phyloP scores from a whole-genome alignment of 2,329 filamentous ascomycete species.

The Purpureocillium takamizusanense region DNA sequence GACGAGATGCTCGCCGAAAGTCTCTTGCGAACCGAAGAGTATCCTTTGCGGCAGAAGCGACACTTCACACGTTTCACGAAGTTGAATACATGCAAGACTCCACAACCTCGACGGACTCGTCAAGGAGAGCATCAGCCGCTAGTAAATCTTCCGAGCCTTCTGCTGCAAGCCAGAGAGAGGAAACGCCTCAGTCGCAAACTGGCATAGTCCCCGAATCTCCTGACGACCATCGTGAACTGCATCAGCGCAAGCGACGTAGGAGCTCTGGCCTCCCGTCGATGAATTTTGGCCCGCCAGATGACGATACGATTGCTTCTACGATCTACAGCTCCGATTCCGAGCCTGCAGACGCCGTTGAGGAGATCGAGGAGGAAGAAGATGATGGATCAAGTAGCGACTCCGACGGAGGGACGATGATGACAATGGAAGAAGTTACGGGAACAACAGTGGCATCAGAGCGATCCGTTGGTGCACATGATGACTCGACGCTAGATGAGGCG shows the following conservation, averaged over 20 bases:
- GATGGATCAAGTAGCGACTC: constrained; percentile 47
- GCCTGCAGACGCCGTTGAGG: constrained; percentile 43
- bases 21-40: constrained; percentile 89
- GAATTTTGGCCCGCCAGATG: constrained; percentile 56
- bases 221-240: constrained; percentile 52
- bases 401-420: constrained; percentile 73
- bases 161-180: constrained; percentile 30
- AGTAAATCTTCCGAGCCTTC: constrained; percentile 16
- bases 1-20: constrained; percentile 82
- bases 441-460: constrained; percentile 56
- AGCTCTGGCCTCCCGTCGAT: constrained; percentile 59
- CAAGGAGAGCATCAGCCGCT: constrained; percentile 60
- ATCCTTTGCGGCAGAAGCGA: constrained; percentile 94
- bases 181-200: constrained; percentile 52
- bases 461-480: constrained; percentile 50
- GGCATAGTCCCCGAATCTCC: constrained; percentile 52
- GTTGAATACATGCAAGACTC: constrained; percentile 84
- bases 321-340: constrained; percentile 64
- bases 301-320: constrained; percentile 65
- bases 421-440: constrained; percentile 67
- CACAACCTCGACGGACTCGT: constrained; percentile 70
- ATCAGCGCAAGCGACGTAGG: constrained; percentile 49
- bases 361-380: constrained; percentile 44
- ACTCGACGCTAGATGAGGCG: constrained; percentile 66
- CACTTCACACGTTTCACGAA: constrained; percentile 93